phyloP scores from a whole-genome alignment of 2,329 filamentous ascomycete genomes.

The Fusarium sterilihyphosum region DNA sequence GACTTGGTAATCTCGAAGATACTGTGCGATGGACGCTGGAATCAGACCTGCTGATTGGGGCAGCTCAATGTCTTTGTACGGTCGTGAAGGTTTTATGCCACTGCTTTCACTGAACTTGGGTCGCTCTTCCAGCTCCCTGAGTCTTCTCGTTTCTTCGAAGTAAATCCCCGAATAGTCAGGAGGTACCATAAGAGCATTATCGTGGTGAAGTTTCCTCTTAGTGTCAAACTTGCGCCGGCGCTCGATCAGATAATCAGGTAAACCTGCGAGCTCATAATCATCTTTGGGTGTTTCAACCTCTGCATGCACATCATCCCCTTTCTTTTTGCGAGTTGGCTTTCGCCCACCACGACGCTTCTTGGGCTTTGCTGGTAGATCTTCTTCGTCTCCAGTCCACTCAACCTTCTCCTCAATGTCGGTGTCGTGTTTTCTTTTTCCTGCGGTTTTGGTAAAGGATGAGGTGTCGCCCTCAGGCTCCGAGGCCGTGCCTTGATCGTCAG shows the following conservation, averaged over 20 bases:
- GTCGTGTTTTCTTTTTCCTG: conserved; percentile 52
- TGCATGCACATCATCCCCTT: conserved; percentile 39
- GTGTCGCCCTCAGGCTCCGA: conserved; percentile 34
- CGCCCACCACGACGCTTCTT: conserved; percentile 50
- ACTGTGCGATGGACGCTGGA: conserved; percentile 89
- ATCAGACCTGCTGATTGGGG: conserved; percentile 82
- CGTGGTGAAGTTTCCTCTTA: conserved; percentile 66
- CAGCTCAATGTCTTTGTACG: conserved; percentile 80
- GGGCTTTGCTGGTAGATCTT: conserved; percentile 66
- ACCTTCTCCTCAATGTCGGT: conserved; percentile 55
- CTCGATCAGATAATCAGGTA: conserved; percentile 73
- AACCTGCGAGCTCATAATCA: conserved; percentile 53
- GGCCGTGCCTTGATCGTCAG: conserved; percentile 36
- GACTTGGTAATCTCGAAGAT: conserved; percentile 91
- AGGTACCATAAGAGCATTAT: conserved; percentile 78
- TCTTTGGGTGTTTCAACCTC: conserved; percentile 52
- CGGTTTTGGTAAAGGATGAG: conserved; percentile 5
- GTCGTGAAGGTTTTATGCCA: conserved; percentile 70
- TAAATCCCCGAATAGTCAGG: conserved; percentile 80
- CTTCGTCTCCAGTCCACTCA: conserved; percentile 68
- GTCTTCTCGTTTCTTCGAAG: conserved; percentile 63
- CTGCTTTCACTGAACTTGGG: conserved; percentile 70
- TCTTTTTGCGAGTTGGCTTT: conserved; percentile 45
- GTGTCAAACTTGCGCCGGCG: conserved; percentile 77
- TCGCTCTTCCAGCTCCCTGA: conserved; percentile 65